Evolutionary conservation across 345 rosid species (phyloP), one percentile per base, ranked within the genome.

Genomic region (Syzygium grande): DNA sequence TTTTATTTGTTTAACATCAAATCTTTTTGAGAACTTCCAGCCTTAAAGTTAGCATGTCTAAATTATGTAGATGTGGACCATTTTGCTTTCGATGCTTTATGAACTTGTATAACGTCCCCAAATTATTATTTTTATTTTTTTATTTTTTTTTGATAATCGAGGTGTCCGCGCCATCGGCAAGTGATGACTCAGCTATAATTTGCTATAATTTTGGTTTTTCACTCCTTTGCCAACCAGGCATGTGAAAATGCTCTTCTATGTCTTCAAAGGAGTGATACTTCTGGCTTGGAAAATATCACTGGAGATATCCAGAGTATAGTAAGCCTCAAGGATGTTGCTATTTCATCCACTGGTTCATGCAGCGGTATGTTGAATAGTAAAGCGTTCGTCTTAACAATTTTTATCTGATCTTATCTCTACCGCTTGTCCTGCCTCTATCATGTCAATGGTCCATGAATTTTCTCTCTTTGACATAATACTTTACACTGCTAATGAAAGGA

Each of bases 221-320:
- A 23, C 51, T n/a, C 85, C 27, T 52, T 30, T 25, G n/a, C 78
- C 52, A 14, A 11, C 49, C 87, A 94, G 98, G 98, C 98, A 41
- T 95, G 96, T 88, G 95, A 94, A 63, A 92, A 93, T 87, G 95
- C 96, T 73, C 84, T 93, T 46, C 68, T 86, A 51, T 89, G 93
- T 87, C 90, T 96, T 87, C 89, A 86, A 89, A 91, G 85, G 91
- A 88, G 77, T 85, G 86, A 87, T 52, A 78, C 43, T 53, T 59
- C 80, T 15, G 88, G 89, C 83, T 54, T 87, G 68, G 87, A 63
- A 87, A 61, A 68, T 34, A 34, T 68, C 46, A 34, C 25, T 34
- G 88, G 73, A 87, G 90, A 83, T 85, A 73, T 88, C 85, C 90
- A 91, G 85, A 90, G 65, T 86, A 87, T 91, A 85, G 92, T 86